phyloP scores from a whole-genome alignment of 805 yeast species.

The Candida peoriensis region DNA sequence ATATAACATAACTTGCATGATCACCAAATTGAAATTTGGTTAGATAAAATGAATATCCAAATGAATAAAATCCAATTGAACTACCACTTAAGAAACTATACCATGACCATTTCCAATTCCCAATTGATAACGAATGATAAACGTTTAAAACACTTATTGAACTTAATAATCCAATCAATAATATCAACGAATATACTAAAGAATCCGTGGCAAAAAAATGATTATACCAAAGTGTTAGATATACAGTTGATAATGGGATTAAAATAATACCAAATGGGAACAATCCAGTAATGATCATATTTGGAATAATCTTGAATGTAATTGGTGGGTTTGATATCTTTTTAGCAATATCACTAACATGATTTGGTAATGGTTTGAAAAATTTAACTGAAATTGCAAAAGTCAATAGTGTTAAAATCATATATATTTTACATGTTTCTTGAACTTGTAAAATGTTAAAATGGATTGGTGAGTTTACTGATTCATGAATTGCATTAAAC shows the following conservation, averaged over 20 bases:
- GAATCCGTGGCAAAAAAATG: conserved; percentile 18
- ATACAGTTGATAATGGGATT: conserved; percentile 24
- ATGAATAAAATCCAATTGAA: conserved; percentile 22
- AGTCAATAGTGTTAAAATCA: conserved; percentile 7
- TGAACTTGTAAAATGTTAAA: conserved; percentile 6
- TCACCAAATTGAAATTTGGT: conserved; percentile 26
- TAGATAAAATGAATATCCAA: conserved; percentile 22
- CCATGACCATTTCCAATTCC: conserved; percentile 30
- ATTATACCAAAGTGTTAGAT: conserved; percentile 24
- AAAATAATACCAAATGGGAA: conserved; percentile 26
- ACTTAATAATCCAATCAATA: conserved; percentile 14
- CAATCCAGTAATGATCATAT: conserved; percentile 24
- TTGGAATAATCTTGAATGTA: conserved; percentile 22
- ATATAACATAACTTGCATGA: conserved; percentile 18
- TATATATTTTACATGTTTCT: conserved; percentile 9
- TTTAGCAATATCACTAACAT: conserved; percentile 17
- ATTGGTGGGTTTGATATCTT: conserved; percentile 22
- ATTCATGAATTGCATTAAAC: conserved; percentile 16
- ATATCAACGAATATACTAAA: conserved; percentile 14
- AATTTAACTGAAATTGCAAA: conserved; percentile 12
- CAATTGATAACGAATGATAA: conserved; percentile 20
- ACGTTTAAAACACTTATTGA: conserved; percentile 19
- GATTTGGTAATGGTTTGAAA: conserved; percentile 6
- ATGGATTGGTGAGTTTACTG: conserved; percentile 22
- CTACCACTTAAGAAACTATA: conserved; percentile 21